Evolutionary conservation across 441 rosid genomes (phyloP).

Genomic region (Breynia disticha): DNA sequence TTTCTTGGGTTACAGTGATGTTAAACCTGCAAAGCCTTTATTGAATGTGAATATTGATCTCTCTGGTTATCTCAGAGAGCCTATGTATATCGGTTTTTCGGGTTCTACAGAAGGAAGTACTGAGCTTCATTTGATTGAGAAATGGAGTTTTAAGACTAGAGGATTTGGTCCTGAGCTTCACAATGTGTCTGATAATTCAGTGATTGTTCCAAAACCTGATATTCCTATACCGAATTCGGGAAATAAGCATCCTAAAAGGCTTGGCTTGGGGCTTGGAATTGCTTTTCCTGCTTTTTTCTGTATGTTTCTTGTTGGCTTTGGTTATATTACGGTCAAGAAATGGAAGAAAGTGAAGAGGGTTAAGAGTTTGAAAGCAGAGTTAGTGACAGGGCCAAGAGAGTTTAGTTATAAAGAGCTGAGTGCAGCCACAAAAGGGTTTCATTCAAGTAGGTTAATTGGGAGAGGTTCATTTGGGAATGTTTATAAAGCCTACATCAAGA

Average conservation of each 20-base stretch:
- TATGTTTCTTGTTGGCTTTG: slow-evolving; percentile 44
- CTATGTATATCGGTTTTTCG: slow-evolving; percentile 75
- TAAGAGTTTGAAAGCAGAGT: slow-evolving; percentile 53
- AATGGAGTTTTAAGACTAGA: slow-evolving; percentile 64
- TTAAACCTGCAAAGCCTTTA: slow-evolving; percentile 51
- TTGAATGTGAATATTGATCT: slow-evolving; percentile 53
- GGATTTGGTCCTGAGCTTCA: too few species aligned
- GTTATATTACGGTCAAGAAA: slow-evolving; percentile 53
- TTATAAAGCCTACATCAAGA: slow-evolving; percentile 52
- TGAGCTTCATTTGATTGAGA: slow-evolving; percentile 42
- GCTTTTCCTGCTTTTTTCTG: slow-evolving; percentile 75
- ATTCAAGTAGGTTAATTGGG: slow-evolving; percentile 70
- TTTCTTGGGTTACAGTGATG: slow-evolving; percentile 44
- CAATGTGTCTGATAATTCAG: slow-evolving; percentile 21
- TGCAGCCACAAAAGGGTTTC: slow-evolving; percentile 73
- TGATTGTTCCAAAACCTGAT: slow-evolving; percentile 18
- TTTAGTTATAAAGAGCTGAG: slow-evolving; percentile 65
- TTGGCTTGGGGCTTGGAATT: slow-evolving; percentile 64
- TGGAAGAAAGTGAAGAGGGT: slow-evolving; percentile 42
- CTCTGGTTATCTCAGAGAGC: slow-evolving; percentile 46
- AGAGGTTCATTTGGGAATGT: slow-evolving; percentile 84
- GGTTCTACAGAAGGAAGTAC: slow-evolving; percentile 72
- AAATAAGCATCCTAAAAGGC: slow-evolving; percentile 24
- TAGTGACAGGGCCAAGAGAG: slow-evolving; percentile 58
- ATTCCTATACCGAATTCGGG: slow-evolving; percentile 19